These are phyloP conservation scores for Tagetes erecta DNA, from an alignment of 129 eudicot species.

Conservation along the genomic window DNA sequence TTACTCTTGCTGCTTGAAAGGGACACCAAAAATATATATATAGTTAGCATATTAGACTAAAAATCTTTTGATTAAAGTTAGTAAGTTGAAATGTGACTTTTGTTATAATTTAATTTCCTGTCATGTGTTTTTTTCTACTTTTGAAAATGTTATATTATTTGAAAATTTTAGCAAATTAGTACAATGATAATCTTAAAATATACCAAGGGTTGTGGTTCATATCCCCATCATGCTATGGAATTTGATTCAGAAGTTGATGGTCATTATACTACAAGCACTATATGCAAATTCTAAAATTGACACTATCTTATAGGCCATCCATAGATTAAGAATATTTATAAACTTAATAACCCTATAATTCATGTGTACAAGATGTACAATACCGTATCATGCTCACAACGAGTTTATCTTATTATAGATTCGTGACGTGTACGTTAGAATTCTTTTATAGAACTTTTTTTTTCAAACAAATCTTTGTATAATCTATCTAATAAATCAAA, in stretches of 20 bases:
- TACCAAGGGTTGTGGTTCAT: conserved; percentile 18
- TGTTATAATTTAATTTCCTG: neutral
- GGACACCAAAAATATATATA: no score
- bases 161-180: neutral
- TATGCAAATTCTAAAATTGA: conserved; percentile 47
- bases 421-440: no score
- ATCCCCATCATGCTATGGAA: conserved; percentile 43
- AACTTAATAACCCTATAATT: conserved; percentile 38
- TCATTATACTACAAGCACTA: conserved; percentile 33
- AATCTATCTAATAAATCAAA: no score
- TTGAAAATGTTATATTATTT: neutral
- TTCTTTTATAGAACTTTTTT: neutral
- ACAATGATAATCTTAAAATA: neutral
- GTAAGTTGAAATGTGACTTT: neutral
- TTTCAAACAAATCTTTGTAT: no score
- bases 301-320: conserved; percentile 45
- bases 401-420: neutral
- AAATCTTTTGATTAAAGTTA: no score
- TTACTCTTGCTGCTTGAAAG: no score
- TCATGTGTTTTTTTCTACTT: neutral
- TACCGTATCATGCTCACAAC: conserved; percentile 32
- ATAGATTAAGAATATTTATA: conserved; percentile 44
- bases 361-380: conserved; percentile 20
- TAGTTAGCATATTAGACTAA: no score
- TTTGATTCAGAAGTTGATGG: conserved; percentile 56